These are phyloP conservation scores for Graphiopsis chlorocephala DNA, from an alignment of 2,329 filamentous ascomycete species.

Conservation along the genomic window DNA sequence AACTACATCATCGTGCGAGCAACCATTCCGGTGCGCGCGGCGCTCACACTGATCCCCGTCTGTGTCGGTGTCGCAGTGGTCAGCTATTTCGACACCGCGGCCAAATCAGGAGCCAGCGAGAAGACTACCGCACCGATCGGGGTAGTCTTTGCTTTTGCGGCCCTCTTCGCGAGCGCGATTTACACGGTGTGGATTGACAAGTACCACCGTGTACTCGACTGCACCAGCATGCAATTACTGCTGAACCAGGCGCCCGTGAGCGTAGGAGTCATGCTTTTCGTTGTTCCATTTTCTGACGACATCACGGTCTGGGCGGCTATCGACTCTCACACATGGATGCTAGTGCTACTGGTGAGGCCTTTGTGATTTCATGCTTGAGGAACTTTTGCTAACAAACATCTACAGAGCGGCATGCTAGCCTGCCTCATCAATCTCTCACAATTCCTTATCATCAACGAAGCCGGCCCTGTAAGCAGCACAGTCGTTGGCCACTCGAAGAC, in stretches of 20 bases:
- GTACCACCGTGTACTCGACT: conserved; percentile 63
- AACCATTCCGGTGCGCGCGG: conserved; percentile 54
- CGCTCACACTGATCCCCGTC: conserved; percentile 56
- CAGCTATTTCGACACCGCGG: conserved; percentile 64
- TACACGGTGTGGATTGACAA: conserved; percentile 69
- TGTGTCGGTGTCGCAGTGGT: conserved; percentile 65
- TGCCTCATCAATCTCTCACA: conserved; percentile 57
- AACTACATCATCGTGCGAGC: conserved; percentile 61
- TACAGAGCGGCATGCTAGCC: conserved; percentile 62
- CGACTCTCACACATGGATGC: conserved; percentile 32
- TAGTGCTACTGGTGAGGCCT: conserved; percentile 57
- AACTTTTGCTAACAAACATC: background rate
- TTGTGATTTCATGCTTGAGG: conserved; percentile 7
- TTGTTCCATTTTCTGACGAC: conserved; percentile 64
- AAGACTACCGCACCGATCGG: conserved; percentile 59
- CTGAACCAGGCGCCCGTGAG: conserved; percentile 66
- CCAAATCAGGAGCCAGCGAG: conserved; percentile 38
- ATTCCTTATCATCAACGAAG: conserved; percentile 35
- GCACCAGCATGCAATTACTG: conserved; percentile 67
- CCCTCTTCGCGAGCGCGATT: conserved; percentile 63
- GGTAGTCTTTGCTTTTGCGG: conserved; percentile 62
- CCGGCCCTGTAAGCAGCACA: conserved; percentile 34
- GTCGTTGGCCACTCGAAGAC: conserved; percentile 38
- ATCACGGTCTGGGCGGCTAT: conserved; percentile 58
- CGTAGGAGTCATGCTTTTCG: conserved; percentile 61